A percentile compares a stretch with the other conserved stretches of the same genome.
These are phyloP conservation scores for Dittrichia graveolens DNA, from an alignment of 129 eudicot genomes.

Conservation along the genomic window DNA sequence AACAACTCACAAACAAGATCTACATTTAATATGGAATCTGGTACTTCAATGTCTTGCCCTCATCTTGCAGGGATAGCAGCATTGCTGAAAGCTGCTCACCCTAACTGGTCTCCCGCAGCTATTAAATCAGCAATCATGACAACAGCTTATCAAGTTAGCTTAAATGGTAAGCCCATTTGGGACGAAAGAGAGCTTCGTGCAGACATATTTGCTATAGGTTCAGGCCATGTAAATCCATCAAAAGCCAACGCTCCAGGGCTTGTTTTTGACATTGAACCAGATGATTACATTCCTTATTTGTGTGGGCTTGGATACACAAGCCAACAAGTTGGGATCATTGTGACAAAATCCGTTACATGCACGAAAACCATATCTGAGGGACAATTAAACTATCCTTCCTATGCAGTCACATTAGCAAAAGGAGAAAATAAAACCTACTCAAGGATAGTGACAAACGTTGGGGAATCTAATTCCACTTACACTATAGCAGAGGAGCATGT, in stretches of 20 bases:
- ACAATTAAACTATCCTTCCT: constrained; percentile 58
- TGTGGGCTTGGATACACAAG: constrained; percentile 53
- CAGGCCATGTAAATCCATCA: constrained; percentile 57
- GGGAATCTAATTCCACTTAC: constrained; percentile 44
- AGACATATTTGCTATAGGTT: constrained; percentile 45
- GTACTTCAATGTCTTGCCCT: constrained; percentile 73
- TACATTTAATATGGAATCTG: constrained; percentile 43
- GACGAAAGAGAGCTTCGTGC: constrained; percentile 43
- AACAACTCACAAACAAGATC: constrained; percentile 30
- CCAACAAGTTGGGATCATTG: constrained; percentile 35
- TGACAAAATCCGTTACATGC: constrained; percentile 28
- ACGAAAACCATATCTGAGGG: constrained; percentile 38
- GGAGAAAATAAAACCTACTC: constrained; percentile 32
- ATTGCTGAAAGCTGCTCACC: constrained; percentile 50
- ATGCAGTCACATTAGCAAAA: constrained; percentile 21
- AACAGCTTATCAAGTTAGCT: constrained; percentile 44
- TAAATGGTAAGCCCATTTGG: constrained; percentile 37
- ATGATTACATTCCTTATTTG: constrained; percentile 45
- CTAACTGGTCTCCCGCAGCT: constrained; percentile 53
- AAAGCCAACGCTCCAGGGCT: constrained; percentile 56
- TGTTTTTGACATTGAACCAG: constrained; percentile 40
- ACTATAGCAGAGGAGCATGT: neutral
- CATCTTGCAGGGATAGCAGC: constrained; percentile 65
- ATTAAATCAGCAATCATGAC: constrained; percentile 63
- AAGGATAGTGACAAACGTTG: constrained; percentile 60